Base-by-base conservation (phyloP, 2,329 filamentous ascomycete species). In the Diplodia seriata region DNA sequence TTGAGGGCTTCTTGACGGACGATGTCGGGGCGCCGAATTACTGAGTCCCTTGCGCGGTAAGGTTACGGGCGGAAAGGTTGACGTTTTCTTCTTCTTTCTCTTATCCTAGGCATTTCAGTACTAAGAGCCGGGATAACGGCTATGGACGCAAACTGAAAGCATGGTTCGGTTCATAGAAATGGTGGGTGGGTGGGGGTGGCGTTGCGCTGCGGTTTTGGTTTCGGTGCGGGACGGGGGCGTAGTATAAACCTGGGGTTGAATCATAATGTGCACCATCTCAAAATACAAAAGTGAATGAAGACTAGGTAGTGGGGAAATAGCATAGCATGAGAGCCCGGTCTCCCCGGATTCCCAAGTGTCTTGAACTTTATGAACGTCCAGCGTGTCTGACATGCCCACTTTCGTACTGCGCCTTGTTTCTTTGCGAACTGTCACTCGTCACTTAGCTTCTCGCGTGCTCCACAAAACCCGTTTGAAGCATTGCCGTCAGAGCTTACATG, bases 1-100 rank as follows among this genome's bases (percentile, higher is more conserved):
- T 85, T 73, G 78, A 78, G 20, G 76, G 77, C 0, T 84, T 85
- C 68, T 74, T 85, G 72, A 40, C 62, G 20, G 50, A 54, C 33
- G 47, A 65, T 9, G 50, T 65, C 15, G 50, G 62, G 15, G 50
- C 50, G 50, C 50, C 62, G 26, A 54, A 65, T 36, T 65, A 65
- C 49, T 63, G 33, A 29, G 18, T 26, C 26, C 26, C 26, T 26
- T 26, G 26, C 26, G 20, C 8, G 43, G 43, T 9, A 47, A 47
- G 1, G 43, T 20, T 20, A 11, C n/a, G n/a, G 43, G 43, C n/a
- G 11, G 43, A 11, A 9, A 9, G 43, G 43, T 47, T 38, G 36
- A 12, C 43, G 18, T 47, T 47, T 47, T 11, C 43, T 20, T 20
- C 11, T 20, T 20, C 5, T 47, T 47, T 38, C 33, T 14, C 12